Base-by-base conservation (phyloP, 306 rosid genomes). In the Quillaja saponaria region DNA sequence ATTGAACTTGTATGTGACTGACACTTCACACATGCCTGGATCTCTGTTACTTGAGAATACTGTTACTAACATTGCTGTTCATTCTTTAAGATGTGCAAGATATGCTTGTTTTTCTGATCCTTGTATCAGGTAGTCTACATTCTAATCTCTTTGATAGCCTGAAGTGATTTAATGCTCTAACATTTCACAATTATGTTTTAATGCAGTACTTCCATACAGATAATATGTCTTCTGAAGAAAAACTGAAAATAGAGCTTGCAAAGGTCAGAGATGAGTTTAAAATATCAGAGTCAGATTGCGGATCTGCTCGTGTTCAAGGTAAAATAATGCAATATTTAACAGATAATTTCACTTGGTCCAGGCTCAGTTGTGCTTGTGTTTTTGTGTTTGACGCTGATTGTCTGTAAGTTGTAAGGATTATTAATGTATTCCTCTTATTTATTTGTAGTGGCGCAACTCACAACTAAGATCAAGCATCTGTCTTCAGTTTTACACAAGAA, bases 281-380 rank as follows among this genome's bases (percentile, higher is more conserved):
- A 72, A 82, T 88, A 95, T 88, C 98, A 1, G 98, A 88, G 68
- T 86, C 90, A 16, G 96, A 91, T 61, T 88, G 98, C 63, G 98
- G 96, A 65, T 91, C 98, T 58, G 74, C 91, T 45, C 89, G 87
- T 40, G 96, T 91, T 68, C 98, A 91, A 84, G 95, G 98, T 91
- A 86, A 70, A 54, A 51, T 41, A 35, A 21, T 49, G 47, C 41
- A 16, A 61, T 42, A 38, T 76, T 1, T 25, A 4, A 39, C 44
- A 2, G 6, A 8, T 12, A 39, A 39, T 39, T 39, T 2, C 44
- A 39, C 10, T 12, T 2, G 44, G 10, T 39, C 44, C 10, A 37
- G 10, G 40, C 6, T 37, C 10, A 37, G 40, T 37, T 37, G 10
- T 5, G 7, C 40, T 37, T 5, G 40, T 37, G 47, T 37, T 44